Evolutionary conservation across 2,329 filamentous ascomycete species (phyloP).

Genomic region (Furcasterigmium furcatum): DNA sequence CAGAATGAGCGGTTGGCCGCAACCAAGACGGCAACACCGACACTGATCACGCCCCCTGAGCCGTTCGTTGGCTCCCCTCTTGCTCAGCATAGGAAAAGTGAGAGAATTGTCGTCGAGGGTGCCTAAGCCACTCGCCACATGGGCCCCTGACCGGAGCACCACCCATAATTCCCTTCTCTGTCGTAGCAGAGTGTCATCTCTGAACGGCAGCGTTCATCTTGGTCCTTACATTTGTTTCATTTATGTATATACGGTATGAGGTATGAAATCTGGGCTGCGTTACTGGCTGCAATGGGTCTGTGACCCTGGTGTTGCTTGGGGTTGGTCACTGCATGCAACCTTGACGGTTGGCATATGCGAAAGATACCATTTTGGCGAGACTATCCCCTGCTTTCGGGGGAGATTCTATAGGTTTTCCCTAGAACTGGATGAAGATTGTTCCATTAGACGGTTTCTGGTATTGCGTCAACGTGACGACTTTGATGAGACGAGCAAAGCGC

Average conservation of each 20-base stretch:
- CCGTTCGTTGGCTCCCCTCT: conserved; percentile 23
- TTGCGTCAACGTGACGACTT: too few relatives aligned
- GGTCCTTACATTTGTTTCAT: conserved; percentile 8
- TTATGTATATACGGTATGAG: neutral
- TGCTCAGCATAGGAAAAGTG: conserved; percentile 45
- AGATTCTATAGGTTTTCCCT: too few relatives aligned
- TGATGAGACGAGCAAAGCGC: too few relatives aligned
- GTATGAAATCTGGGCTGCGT: neutral
- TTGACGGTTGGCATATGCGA: neutral
- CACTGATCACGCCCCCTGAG: conserved; percentile 35
- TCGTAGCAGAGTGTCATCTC: too few relatives aligned
- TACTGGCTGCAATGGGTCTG: neutral
- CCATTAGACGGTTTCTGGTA: too few relatives aligned
- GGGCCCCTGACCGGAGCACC: too few relatives aligned
- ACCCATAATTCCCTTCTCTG: too few relatives aligned
- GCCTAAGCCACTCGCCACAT: conserved; percentile 26
- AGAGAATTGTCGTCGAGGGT: conserved; percentile 49
- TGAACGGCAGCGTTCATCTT: too few relatives aligned
- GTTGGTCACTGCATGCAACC: conserved; percentile 2
- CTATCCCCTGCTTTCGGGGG: too few relatives aligned
- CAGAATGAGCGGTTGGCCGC: conserved; percentile 24
- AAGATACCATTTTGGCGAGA: neutral
- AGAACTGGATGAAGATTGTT: too few relatives aligned
- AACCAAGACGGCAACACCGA: conserved; percentile 34
- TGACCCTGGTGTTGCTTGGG: neutral